Conservation (phyloP, 2,329 filamentous ascomycete species). For the Byssothecium circinans region DNA sequence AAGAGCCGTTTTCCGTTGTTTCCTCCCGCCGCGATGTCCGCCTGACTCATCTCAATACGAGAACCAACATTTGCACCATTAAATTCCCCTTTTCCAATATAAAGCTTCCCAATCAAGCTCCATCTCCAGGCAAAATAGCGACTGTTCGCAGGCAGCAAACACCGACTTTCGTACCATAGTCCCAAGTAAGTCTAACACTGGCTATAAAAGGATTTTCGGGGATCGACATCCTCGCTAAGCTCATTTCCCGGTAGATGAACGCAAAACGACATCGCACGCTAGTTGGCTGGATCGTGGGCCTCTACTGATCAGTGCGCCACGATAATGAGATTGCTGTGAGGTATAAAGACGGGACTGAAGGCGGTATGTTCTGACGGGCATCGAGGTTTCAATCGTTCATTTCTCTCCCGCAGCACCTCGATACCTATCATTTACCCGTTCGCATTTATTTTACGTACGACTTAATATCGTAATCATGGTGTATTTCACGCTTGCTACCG, state of each 20-base stretch:
- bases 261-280: not conserved
- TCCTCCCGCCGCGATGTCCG: not conserved
- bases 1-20: not conserved
- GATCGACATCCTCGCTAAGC: not conserved
- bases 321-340: not conserved
- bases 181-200: not conserved
- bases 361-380: not conserved
- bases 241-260: not conserved
- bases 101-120: not conserved
- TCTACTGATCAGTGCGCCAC: not conserved
- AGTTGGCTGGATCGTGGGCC: not conserved
- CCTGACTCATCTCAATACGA: too few species aligned
- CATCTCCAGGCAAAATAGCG: not conserved
- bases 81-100: too few species aligned
- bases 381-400: not conserved
- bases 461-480: constrained; percentile 17
- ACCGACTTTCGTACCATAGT: not conserved
- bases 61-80: too few species aligned
- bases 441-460: not conserved
- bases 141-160: not conserved
- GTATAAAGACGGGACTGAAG: constrained; percentile 1
- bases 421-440: constrained; percentile 9
- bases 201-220: not conserved
- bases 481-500: constrained; percentile 14
- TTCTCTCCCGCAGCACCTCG: not conserved